phyloP scores from a whole-genome alignment of 768 basidiomycete genomes.

The Termitomyces sp. region DNA sequence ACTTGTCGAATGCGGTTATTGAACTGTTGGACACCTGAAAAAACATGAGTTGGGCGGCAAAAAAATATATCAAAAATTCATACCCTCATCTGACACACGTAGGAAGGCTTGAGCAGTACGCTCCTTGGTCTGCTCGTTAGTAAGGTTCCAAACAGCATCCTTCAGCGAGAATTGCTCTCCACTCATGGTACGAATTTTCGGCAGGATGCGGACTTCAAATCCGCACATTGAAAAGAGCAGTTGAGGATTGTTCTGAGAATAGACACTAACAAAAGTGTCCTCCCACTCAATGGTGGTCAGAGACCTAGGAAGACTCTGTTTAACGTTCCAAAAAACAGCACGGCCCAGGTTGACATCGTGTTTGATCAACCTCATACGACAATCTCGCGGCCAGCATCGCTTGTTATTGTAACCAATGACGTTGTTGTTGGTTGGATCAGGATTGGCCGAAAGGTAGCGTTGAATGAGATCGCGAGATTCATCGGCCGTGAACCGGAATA shows the following conservation, averaged over 20 bases:
- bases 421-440: conserved; percentile 98
- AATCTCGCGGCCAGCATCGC: conserved; percentile 98
- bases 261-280: conserved; percentile 95
- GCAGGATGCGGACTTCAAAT: conserved; percentile 97
- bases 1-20: conserved; percentile 97
- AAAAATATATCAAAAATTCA: conserved; percentile 1
- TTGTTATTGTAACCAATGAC: conserved; percentile 99
- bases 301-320: conserved; percentile 92
- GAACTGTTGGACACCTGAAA: conserved; percentile 85
- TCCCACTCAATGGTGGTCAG: conserved; percentile 99
- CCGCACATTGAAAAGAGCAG: conserved; percentile 97
- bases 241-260: conserved; percentile 97
- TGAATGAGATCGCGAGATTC: conserved; percentile 98
- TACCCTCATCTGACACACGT: conserved; percentile 93
- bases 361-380: conserved; percentile 98
- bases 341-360: conserved; percentile 98
- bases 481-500: conserved; percentile 97
- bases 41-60: conserved; percentile 2
- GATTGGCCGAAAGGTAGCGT: conserved; percentile 94
- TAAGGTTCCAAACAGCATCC: conserved; percentile 95
- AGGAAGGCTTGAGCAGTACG: conserved; percentile 97
- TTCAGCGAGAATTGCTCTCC: conserved; percentile 97
- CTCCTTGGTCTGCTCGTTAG: conserved; percentile 96
- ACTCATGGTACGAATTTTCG: conserved; percentile 92
- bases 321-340: conserved; percentile 99